These are phyloP conservation scores for Rhynchospora breviuscula DNA, from an alignment of 176 grass and related monocot species.

Conservation along the genomic window DNA sequence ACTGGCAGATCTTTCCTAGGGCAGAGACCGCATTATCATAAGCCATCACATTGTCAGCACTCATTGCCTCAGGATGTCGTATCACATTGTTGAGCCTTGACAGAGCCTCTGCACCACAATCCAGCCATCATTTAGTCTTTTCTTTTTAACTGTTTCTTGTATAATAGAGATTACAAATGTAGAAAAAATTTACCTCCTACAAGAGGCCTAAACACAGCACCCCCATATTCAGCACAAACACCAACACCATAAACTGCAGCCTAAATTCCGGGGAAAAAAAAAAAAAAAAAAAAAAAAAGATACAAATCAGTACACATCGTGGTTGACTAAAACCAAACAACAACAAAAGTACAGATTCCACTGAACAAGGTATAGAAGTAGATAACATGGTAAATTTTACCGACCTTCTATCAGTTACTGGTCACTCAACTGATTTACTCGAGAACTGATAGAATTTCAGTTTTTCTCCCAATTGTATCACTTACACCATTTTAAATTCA, in stretches of 20 bases:
- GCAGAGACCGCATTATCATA: constrained; percentile 98
- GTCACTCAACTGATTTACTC: no score
- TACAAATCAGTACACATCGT: not conserved
- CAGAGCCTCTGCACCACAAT: constrained; percentile 57
- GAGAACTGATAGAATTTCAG: no score
- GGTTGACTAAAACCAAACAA: not conserved
- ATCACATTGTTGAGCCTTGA: constrained; percentile 91
- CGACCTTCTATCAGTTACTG: no score
- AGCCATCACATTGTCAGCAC: constrained; percentile 83
- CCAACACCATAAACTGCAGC: constrained; percentile 99
- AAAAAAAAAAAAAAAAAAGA: not conserved
- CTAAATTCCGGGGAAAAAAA: constrained; percentile 24
- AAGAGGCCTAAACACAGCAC: constrained; percentile 69
- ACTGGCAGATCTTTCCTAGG: constrained; percentile 90
- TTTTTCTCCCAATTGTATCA: no score
- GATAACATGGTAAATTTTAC: no score
- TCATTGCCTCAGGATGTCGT: constrained; percentile 61
- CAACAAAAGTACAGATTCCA: not conserved
- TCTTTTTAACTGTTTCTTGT: not conserved
- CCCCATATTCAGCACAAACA: constrained; percentile 94
- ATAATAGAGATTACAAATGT: not conserved
- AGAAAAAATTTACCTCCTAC: constrained; percentile 63
- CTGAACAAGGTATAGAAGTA: not conserved
- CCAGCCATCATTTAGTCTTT: not conserved
- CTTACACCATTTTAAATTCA: no score